Evolutionary conservation across 345 rosid genomes (phyloP).

Genomic region (Salix arbutifolia): DNA sequence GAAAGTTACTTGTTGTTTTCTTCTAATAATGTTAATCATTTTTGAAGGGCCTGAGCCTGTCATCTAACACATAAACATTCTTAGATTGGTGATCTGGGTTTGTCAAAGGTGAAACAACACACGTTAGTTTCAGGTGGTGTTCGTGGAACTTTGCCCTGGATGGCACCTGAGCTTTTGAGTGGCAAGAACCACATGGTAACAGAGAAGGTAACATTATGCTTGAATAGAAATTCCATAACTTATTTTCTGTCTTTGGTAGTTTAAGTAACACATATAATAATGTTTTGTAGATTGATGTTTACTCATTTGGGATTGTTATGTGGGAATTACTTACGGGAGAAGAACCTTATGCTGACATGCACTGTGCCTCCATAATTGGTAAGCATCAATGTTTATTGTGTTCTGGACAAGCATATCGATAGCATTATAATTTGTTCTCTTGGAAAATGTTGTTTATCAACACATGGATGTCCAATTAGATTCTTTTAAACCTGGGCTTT

Average conservation of each 20-base stretch:
- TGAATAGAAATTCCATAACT: neutral
- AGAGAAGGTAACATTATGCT: constrained; percentile 62
- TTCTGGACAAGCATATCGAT: neutral
- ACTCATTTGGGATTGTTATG: constrained; percentile 96
- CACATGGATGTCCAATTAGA: neutral
- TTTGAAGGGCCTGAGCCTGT: neutral
- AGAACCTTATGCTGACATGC: constrained; percentile 92
- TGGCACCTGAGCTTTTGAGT: constrained; percentile 99
- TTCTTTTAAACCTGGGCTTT: neutral
- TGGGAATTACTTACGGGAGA: constrained; percentile 97
- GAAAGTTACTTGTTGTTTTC: neutral
- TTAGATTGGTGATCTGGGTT: constrained; percentile 95
- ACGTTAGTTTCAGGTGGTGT: constrained; percentile 97
- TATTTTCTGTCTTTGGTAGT: neutral
- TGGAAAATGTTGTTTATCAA: neutral
- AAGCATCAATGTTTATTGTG: constrained; percentile 15
- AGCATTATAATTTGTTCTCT: neutral
- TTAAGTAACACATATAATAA: neutral
- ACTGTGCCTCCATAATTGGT: constrained; percentile 96
- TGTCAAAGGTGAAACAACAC: constrained; percentile 92
- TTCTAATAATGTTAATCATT: neutral
- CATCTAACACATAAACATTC: constrained; percentile 10
- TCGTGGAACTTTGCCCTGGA: constrained; percentile 99
- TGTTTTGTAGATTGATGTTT: constrained; percentile 77
- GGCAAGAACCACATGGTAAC: constrained; percentile 97